These are phyloP conservation scores for Camellia granthamiana DNA, from an alignment of 148 eudicot genomes.

Conservation along the genomic window DNA sequence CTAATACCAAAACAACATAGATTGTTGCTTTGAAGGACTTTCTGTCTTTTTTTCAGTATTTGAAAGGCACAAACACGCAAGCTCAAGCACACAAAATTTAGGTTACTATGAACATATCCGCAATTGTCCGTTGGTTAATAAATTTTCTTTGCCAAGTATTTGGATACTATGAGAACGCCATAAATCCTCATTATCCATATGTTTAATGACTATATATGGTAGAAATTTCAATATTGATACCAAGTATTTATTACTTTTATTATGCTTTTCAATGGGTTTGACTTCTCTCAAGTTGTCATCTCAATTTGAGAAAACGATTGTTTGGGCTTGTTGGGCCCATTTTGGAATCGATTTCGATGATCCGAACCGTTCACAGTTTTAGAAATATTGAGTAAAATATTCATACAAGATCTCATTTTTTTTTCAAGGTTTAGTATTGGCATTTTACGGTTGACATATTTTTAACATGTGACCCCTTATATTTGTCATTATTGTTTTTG, in stretches of 20 bases:
- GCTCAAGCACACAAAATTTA: background rate
- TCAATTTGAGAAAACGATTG: no score
- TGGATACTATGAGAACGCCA: background rate
- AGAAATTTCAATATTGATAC: background rate
- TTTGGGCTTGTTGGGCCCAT: no score
- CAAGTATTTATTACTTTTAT: background rate
- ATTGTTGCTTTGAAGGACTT: background rate
- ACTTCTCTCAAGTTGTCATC: no score
- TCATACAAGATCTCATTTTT: no score
- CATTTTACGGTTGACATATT: background rate
- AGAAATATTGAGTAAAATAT: no score
- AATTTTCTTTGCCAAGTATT: background rate
- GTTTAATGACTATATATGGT: background rate
- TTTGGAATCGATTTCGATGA: no score
- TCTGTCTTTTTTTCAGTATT: no score
- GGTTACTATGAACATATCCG: background rate
- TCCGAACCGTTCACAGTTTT: no score
- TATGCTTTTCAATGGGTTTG: no score
- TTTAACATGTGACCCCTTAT: no score
- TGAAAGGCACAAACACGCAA: background rate
- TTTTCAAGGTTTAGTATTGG: background rate
- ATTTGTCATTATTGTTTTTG: background rate
- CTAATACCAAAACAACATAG: background rate
- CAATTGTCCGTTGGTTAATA: background rate
- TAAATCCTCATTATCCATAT: background rate